These are phyloP conservation scores for Penicillium argentinense DNA, from an alignment of 495 filamentous ascomycete species.

Conservation along the genomic window DNA sequence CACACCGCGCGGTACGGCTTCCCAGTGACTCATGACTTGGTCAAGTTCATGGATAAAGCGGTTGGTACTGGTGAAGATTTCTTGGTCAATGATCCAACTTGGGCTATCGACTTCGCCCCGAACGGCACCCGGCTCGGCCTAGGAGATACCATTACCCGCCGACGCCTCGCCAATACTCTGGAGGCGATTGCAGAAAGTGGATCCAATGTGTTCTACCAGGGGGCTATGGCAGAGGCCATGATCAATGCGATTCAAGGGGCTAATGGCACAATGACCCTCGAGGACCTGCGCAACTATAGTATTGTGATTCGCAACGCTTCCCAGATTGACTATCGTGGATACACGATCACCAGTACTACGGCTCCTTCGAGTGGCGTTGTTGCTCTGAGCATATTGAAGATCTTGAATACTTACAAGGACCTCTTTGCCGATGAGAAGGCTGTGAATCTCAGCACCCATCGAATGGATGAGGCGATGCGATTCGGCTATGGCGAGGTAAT, in stretches of 20 bases:
- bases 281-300: constrained; percentile 70
- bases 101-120: constrained; percentile 87
- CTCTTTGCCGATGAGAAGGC: constrained; percentile 50
- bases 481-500: constrained; percentile 74
- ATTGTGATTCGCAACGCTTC: constrained; percentile 60
- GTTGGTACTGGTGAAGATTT: constrained; percentile 53
- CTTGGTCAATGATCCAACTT: constrained; percentile 67
- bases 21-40: constrained; percentile 63
- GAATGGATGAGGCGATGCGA: constrained; percentile 81
- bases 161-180: constrained; percentile 75
- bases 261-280: constrained; percentile 81
- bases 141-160: constrained; percentile 75
- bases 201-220: constrained; percentile 73
- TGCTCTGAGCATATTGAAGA: constrained; percentile 71
- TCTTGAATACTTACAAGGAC: constrained; percentile 66
- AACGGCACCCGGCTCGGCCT: constrained; percentile 67
- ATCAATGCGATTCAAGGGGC: constrained; percentile 59
- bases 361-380: constrained; percentile 76
- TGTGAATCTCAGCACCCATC: constrained; percentile 69
- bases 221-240: constrained; percentile 69
- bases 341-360: constrained; percentile 63
- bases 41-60: constrained; percentile 62
- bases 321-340: constrained; percentile 69
- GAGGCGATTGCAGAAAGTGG: constrained; percentile 71
- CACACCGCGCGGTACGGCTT: constrained; percentile 76